Evolutionary conservation across 2,329 filamentous ascomycete species (phyloP), one percentile per base, ranked within the genome.

Genomic region (Aureobasidium sp.): DNA sequence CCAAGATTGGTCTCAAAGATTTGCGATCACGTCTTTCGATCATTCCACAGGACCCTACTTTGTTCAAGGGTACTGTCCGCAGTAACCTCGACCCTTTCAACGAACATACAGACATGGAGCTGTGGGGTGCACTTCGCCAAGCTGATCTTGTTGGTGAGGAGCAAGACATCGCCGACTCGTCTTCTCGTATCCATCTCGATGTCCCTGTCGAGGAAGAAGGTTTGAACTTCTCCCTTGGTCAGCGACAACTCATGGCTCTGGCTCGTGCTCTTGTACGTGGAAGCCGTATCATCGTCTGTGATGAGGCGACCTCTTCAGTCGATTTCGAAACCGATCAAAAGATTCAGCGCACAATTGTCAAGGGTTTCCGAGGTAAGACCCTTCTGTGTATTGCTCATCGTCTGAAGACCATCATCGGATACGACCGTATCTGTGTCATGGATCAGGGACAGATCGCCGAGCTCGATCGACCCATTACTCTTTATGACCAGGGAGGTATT

Each of bases 341-440:
- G 81, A 96, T 97, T 71, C 93, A 97, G 75, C 79, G 80, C 61
- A 96, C 92, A 3, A 97, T 97, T 74, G 87, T 90, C 0, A 81
- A 83, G 1, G 92, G 87, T 0, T 97, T 97, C 79, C 81, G 83
- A 59, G 92, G 91, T 63, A 90, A 89, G 79, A 97, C 93, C 2
- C 76, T 97, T 50, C 78, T 97, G 27, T 96, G 91, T 75, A 97
- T 97, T 72, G 93, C 93, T 6, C 93, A 97, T 75, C 83, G 93
- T 5, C 79, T 97, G 68, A 88, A 90, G 70, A 97, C 94, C 1
- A 96, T 99, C 65, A 88, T 97, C 64, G 86, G 87, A 32, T 66
- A 97, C 74, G 93, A 99, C 74, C 85, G 93, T 50, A 96, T 99
- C 71, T 93, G 91, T 69, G 94, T 99, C 67, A 96, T 99, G 92